Evolutionary conservation across 2,329 filamentous ascomycete species (phyloP), one percentile per base, ranked within the genome.

Genomic region (Alternaria infectoria): DNA sequence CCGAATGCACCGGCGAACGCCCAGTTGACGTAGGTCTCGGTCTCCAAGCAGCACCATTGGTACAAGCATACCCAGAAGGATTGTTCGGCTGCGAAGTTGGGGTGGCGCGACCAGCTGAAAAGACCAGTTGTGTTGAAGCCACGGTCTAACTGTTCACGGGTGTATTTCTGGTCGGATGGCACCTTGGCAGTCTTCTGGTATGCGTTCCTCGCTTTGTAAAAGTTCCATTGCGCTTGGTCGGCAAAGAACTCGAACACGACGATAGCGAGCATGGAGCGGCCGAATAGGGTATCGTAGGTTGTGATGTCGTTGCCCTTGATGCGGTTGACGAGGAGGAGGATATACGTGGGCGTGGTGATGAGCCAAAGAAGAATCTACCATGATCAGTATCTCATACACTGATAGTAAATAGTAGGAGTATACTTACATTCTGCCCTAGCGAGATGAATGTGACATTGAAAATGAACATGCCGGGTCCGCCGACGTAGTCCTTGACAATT

Each of bases 21-120:
- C 93, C 94, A 99, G 80, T 91, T 95, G 77, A 90, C 90, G 45
- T 90, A 83, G 2, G 85, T 88, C 59, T 89, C 86, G 30, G 90
- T 92, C 58, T 89, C 87, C 76, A 88, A 91, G 80, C 91, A 95
- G 69, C 87, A 89, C 96, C 95, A 99, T 74, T 93, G 88, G 80
- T 98, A 98, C 56, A 98, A 81, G 9, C 89, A 83, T 57, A 97
- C 85, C 96, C 96, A 99, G 72, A 98, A 89, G 28, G 89, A 85
- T 81, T 98, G 96, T 81, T 99, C 96, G 6, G 92, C 93, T 6
- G 92, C 89, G 76, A 98, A 99, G 80, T 99, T 99, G 51, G 96
- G 96, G 79, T 99, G 96, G 49, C 96, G 88, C 71, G 91, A 95
- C 83, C 90, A 93, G 1, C 89, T 90, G 90, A 92, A 99, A 8